phyloP scores from a whole-genome alignment of 805 yeast genomes.

The Metschnikowia lachancei region DNA sequence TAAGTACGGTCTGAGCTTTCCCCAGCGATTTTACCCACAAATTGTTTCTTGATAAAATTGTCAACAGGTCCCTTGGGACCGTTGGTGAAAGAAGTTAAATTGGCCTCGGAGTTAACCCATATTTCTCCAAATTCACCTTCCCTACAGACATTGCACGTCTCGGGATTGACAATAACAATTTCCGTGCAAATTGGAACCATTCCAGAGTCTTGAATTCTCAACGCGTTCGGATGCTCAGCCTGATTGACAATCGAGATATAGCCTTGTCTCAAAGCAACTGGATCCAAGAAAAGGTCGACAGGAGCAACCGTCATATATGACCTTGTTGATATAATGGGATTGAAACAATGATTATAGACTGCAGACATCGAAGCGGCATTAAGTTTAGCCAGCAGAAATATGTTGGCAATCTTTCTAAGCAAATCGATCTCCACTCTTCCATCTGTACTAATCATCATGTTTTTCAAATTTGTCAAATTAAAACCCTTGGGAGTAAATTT shows the following conservation, averaged over 20 bases:
- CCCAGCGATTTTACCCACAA: constrained; percentile 60
- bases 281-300: constrained; percentile 81
- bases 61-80: constrained; percentile 54
- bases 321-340: constrained; percentile 80
- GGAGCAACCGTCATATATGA: constrained; percentile 89
- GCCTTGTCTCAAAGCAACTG: constrained; percentile 87
- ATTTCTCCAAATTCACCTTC: constrained; percentile 96
- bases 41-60: constrained; percentile 48
- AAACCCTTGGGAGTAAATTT: constrained; percentile 59
- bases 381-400: constrained; percentile 62
- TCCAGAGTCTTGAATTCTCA: constrained; percentile 89
- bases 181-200: constrained; percentile 94
- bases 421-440: constrained; percentile 68
- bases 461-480: constrained; percentile 62
- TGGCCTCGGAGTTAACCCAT: constrained; percentile 92
- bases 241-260: constrained; percentile 76
- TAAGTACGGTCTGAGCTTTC: constrained; percentile 65
- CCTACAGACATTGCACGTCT: constrained; percentile 71
- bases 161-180: constrained; percentile 92
- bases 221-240: constrained; percentile 60
- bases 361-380: constrained; percentile 69
- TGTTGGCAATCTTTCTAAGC: constrained; percentile 54
- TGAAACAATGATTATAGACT: constrained; percentile 73
- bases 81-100: constrained; percentile 57
- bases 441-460: constrained; percentile 78